Evolutionary conservation across 2,329 filamentous ascomycete genomes (phyloP).

Genomic region (Colletotrichum sp.): DNA sequence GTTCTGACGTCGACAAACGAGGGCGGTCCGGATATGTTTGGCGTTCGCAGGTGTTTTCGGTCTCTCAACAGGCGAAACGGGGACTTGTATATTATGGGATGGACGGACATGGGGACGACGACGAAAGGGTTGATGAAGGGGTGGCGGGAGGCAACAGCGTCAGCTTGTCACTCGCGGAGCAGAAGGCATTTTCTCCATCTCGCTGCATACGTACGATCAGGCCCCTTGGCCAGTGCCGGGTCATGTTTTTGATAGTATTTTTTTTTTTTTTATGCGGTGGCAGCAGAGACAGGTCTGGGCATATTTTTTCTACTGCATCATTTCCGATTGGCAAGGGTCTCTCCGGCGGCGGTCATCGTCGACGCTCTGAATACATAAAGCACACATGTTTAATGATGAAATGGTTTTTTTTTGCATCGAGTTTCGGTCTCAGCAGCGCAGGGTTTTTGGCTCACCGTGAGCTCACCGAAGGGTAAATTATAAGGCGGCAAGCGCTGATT

Average conservation of each 20-base stretch:
- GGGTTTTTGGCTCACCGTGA: neutral
- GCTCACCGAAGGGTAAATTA: neutral
- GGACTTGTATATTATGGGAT: slow-evolving; percentile 18
- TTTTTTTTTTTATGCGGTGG: neutral
- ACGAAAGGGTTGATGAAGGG: neutral
- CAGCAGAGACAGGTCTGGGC: neutral
- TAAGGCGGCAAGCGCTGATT: neutral
- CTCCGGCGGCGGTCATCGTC: neutral
- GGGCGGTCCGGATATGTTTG: slow-evolving; percentile 11
- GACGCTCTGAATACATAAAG: neutral
- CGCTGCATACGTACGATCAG: neutral
- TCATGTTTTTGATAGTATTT: neutral
- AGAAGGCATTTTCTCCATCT: neutral
- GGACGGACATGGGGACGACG: neutral
- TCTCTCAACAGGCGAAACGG: slow-evolving; percentile 21
- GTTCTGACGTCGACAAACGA: slow-evolving; percentile 18
- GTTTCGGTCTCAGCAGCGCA: neutral
- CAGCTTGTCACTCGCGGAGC: neutral
- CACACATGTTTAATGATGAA: neutral
- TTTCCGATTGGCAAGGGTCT: neutral
- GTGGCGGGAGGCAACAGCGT: neutral
- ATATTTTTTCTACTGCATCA: neutral
- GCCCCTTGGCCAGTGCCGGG: neutral
- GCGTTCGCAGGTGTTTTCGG: slow-evolving; percentile 18
- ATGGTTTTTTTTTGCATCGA: neutral